Evolutionary conservation across 345 rosid species (phyloP).

Genomic region (Gossypium australe): DNA sequence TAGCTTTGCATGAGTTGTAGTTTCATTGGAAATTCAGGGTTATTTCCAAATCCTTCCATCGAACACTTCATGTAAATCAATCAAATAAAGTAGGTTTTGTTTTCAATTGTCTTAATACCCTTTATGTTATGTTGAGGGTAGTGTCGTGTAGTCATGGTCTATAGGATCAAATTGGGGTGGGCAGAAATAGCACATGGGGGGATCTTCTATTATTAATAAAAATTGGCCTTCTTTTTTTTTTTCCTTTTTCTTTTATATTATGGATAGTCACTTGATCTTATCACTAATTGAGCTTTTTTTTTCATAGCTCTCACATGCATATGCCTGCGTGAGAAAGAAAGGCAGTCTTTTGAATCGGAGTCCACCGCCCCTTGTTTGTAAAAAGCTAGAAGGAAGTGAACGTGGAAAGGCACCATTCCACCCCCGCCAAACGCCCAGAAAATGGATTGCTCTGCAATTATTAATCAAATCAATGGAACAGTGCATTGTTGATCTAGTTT

Average conservation of each 20-base stretch:
- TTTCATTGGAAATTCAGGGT: not conserved
- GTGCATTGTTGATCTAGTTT: not conserved
- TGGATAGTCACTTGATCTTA: conserved; percentile 5
- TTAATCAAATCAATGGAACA: not conserved
- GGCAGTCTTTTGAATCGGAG: not conserved
- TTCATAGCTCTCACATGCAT: not conserved
- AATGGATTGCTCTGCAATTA: not conserved
- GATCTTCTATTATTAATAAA: not conserved
- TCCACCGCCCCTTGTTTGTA: not conserved
- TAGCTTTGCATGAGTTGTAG: not conserved
- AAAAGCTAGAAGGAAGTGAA: not conserved
- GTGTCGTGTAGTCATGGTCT: not conserved
- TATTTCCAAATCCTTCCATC: not conserved
- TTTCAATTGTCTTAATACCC: too few relatives aligned
- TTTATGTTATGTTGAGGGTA: not conserved
- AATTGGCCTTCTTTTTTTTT: not conserved
- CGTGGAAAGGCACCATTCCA: not conserved
- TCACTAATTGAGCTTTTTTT: not conserved
- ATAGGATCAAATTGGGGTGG: not conserved
- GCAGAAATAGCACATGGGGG: not conserved
- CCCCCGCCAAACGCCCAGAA: not conserved
- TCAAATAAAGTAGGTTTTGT: not conserved
- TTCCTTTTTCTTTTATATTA: too few relatives aligned
- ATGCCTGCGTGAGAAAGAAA: not conserved
- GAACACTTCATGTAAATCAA: not conserved